Conservation (phyloP, 2,329 filamentous ascomycete genomes). For the Claviceps sp. region DNA sequence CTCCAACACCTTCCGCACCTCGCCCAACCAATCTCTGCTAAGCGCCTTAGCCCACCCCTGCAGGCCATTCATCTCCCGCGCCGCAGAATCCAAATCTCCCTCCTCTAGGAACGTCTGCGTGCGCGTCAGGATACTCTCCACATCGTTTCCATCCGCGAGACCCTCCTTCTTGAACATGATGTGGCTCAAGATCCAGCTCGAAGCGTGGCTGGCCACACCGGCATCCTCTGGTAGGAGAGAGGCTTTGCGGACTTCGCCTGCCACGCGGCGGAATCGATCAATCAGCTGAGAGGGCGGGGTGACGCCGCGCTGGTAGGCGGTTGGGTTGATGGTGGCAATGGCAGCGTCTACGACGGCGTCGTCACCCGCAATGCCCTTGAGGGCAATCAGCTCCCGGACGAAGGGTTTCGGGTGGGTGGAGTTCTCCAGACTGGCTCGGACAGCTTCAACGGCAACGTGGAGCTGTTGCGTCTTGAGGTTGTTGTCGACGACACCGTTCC, state of each 20-base stretch:
- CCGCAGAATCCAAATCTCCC: conserved; percentile 80
- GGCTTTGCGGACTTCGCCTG: conserved; percentile 85
- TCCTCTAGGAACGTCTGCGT: conserved; percentile 87
- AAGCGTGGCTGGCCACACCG: conserved; percentile 86
- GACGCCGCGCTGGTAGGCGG: conserved; percentile 85
- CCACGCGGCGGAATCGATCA: conserved; percentile 90
- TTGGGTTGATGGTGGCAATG: conserved; percentile 90
- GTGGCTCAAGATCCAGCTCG: conserved; percentile 80
- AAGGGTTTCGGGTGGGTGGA: conserved; percentile 65
- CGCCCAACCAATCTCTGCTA: conserved; percentile 83
- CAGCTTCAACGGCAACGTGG: conserved; percentile 87
- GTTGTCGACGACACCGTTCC: conserved; percentile 79
- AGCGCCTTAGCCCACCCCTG: conserved; percentile 92
- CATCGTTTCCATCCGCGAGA: conserved; percentile 70
- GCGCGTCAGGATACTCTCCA: conserved; percentile 82
- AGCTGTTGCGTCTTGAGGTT: conserved; percentile 93
- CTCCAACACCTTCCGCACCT: conserved; percentile 85
- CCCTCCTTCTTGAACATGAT: conserved; percentile 93
- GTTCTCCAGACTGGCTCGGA: conserved; percentile 69
- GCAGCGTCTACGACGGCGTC: conserved; percentile 83
- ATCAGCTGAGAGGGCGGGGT: conserved; percentile 74
- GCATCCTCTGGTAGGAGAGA: conserved; percentile 84
- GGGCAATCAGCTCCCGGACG: conserved; percentile 78
- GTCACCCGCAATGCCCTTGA: conserved; percentile 80
- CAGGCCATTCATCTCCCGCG: conserved; percentile 87